A percentile compares a stretch with the other conserved stretches of the same genome.
Conservation (phyloP, 176 grass and related monocot species). For the Eleusine coracana region DNA sequence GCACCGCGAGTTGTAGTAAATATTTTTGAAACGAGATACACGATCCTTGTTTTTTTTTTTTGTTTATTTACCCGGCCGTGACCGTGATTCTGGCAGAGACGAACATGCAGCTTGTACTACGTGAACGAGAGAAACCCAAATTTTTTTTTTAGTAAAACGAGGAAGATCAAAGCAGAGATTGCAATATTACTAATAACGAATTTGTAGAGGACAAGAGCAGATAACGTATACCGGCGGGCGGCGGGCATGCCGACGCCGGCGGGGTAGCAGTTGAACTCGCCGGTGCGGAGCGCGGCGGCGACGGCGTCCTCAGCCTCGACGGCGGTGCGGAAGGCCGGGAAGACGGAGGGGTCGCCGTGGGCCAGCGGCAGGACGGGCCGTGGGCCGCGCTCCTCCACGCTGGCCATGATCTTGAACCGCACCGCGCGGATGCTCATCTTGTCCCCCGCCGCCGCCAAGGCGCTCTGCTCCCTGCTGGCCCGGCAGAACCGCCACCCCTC, state of each 20-base stretch:
- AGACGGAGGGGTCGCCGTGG: constrained; percentile 61
- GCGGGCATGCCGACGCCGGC: constrained; percentile 50
- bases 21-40: no score
- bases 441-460: constrained; percentile 21
- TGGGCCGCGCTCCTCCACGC: constrained; percentile 45
- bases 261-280: constrained; percentile 60
- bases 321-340: constrained; percentile 57
- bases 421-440: constrained; percentile 56
- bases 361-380: constrained; percentile 54
- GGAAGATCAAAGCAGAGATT: not conserved
- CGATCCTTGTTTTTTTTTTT: no score
- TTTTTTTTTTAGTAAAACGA: no score
- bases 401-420: constrained; percentile 53
- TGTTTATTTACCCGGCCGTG: no score
- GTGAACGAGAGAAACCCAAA: not conserved
- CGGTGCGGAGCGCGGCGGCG: constrained; percentile 45
- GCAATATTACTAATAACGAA: no score
- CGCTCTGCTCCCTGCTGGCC: constrained; percentile 8
- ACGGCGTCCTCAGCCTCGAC: constrained; percentile 58
- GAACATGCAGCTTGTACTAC: no score
- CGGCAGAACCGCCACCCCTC: constrained; percentile 49
- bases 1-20: no score
- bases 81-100: no score
- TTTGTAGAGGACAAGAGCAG: not conserved
- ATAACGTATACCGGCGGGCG: constrained; percentile 40